These are phyloP conservation scores for Triticum aestivum DNA, from an alignment of 176 grass and related monocot species.

Conservation along the genomic window DNA sequence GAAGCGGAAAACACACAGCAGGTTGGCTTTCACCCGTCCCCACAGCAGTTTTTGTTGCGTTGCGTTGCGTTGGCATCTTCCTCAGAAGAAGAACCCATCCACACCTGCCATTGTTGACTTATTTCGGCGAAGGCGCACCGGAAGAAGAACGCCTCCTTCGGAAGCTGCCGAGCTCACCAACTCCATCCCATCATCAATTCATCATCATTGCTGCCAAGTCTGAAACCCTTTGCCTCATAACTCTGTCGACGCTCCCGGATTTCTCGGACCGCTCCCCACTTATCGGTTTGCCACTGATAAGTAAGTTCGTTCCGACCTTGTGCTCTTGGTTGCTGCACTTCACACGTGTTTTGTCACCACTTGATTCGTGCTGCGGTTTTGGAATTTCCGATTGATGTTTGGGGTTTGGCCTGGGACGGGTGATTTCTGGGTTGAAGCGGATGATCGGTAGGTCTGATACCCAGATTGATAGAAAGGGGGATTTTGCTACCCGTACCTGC, in stretches of 20 bases:
- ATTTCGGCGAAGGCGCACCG: neutral
- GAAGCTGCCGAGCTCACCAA: conserved; percentile 15
- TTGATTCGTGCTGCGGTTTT: neutral
- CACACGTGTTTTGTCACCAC: neutral
- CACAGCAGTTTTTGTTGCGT: too few species aligned
- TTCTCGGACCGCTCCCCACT: neutral
- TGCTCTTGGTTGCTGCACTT: neutral
- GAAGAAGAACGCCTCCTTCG: neutral
- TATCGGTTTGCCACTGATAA: neutral
- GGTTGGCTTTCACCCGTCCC: too few species aligned
- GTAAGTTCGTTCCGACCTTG: neutral
- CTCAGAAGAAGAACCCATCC: neutral
- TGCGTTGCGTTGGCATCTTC: neutral
- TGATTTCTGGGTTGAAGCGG: neutral
- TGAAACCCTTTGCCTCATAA: neutral
- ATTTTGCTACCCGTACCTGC: neutral
- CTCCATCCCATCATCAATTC: neutral
- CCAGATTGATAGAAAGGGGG: neutral
- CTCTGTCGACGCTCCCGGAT: neutral
- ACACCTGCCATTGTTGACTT: neutral
- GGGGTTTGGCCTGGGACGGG: neutral
- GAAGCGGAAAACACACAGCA: too few species aligned
- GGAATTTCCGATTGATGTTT: neutral
- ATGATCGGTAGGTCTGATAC: neutral
- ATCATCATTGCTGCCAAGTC: neutral